Evolutionary conservation across 176 grass and related monocot genomes (phyloP), one percentile per base, ranked within the genome.

Genomic region (Aegilops tauschii): DNA sequence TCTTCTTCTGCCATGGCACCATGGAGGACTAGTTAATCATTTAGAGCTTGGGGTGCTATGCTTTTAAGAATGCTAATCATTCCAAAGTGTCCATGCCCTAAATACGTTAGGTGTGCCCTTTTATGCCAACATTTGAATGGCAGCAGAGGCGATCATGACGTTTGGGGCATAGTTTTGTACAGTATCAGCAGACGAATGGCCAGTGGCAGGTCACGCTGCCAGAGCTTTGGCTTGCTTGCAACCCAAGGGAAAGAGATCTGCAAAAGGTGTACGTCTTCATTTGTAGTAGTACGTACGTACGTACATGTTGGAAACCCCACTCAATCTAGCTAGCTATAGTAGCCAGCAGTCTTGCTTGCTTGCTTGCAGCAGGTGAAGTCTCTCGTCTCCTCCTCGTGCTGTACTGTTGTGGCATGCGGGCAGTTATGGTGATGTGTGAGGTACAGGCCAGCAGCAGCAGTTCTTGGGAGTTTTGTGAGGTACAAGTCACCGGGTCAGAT

Each of bases 21-120:
- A 36, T 29, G 29, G 35, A 23, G 3, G 45, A 25, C 67, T 42
- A 77, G 18, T 74, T 65, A 42, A 78, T 54, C 17, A 62, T 44
- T 87, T 87, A 66, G 36, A 50, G 30, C 3, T 20, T 78, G 63
- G 83, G 72, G 40, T 79, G 23, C 65, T 61, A 87, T 80, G 58
- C 85, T 87, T 90, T 90, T 87, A 87, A 83, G 85, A 56, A 75
- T 4, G 45, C 67, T 84, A 65, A 91, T 91, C 45, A 87, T 87
- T 59, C 69, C 80, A 69, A 80, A 61, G 61, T 12, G 44, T 68
- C 16, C 67, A 87, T 17, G 40, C 31, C 80, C 75, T 84, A 90
- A 45, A 90, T 49, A 17, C 5, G 47, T 12, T 37, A 58, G 65
- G 23, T 47, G 40, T 73, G 56, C 17, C 54, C 65, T 87, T 90